Percentiles rank a stretch among this genome's conserved stretches.
Evolutionary conservation across 2,329 filamentous ascomycete genomes (phyloP).

Genomic region (Alternaria burnsii): DNA sequence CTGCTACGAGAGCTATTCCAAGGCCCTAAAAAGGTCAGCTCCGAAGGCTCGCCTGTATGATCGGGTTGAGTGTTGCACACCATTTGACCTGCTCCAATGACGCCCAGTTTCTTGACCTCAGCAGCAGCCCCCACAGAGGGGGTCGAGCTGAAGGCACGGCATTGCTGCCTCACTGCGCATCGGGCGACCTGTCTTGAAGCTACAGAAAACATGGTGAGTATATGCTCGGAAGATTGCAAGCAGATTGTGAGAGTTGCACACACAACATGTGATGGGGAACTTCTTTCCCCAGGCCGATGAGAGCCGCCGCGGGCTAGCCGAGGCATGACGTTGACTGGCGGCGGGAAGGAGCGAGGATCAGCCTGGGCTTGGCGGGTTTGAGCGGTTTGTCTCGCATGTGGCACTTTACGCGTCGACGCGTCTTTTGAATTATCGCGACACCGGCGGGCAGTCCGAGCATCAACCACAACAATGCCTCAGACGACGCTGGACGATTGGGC

Average conservation of each 20-base stretch:
- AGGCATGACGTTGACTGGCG: slow-evolving; percentile 31
- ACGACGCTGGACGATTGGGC: slow-evolving; percentile 57
- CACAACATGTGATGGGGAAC: slow-evolving; percentile 29
- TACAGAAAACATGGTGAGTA: slow-evolving; percentile 44
- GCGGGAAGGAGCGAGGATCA: slow-evolving; percentile 4
- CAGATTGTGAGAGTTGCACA: slow-evolving; percentile 1
- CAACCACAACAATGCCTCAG: slow-evolving; percentile 48
- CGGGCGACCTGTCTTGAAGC: slow-evolving; percentile 41
- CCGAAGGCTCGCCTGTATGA: background rate
- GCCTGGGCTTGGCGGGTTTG: slow-evolving; percentile 35
- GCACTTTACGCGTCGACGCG: slow-evolving; percentile 49
- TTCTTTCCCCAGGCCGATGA: slow-evolving; percentile 27
- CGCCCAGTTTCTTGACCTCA: slow-evolving; percentile 86
- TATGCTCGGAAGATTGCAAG: background rate
- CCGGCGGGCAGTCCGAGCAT: slow-evolving; percentile 19
- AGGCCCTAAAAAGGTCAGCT: slow-evolving; percentile 71
- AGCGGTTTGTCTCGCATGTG: slow-evolving; percentile 25
- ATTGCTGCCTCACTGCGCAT: slow-evolving; percentile 40
- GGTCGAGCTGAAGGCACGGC: slow-evolving; percentile 72
- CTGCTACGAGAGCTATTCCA: slow-evolving; percentile 93
- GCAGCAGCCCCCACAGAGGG: slow-evolving; percentile 65
- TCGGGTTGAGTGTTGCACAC: slow-evolving; percentile 59
- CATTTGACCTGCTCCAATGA: slow-evolving; percentile 96
- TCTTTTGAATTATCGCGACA: slow-evolving; percentile 24
- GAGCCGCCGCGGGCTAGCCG: slow-evolving; percentile 35